Evolutionary conservation across 441 rosid genomes (phyloP), one percentile per base, ranked within the genome.

Genomic region (Kokia cookei): DNA sequence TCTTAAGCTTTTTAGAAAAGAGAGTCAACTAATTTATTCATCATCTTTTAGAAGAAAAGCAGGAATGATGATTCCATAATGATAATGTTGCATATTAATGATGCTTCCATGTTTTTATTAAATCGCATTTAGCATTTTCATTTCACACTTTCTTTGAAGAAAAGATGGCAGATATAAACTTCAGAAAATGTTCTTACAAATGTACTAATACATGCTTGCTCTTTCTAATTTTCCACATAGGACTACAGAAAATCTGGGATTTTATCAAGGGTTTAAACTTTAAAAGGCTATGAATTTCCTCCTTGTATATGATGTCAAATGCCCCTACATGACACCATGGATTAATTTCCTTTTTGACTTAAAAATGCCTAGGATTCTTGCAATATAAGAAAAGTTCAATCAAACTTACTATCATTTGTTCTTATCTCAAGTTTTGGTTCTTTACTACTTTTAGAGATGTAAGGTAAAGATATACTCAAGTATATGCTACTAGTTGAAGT

Each of bases 331-430:
- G 32, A 54, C 5, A 54, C 24, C 43, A 32, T 35, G 26, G 27
- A 19, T 54, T 69, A 47, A 48, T 48, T 48, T 67, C 51, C 14
- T 15, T 19, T 77, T 77, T 73, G 47, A 65, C 55, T 66, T 50
- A 17, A 50, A 43, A 17, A 50, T 60, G 73, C 69, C n/a, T 73
- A 7, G n/a, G 57, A 60, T 67, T 48, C 70, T 60, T 50, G 9
- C 47, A 14, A 7, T n/a, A 7, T 40, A 48, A 77, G 22, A 65
- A 72, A 24, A 35, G n/a, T 51, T 40, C 26, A 17, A 72, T 69
- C 71, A 50, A 55, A 73, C 57, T 62, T 32, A 35, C 51, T 43
- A 24, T 51, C 27, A 40, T 51, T 68, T 19, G n/a, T 22, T 27
- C 71, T 61, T 53, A 77, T 67, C 51, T 48, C 27, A 68, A 37